Percentiles rank a stretch among this genome's conserved stretches.
These are phyloP conservation scores for Blastocystis sp. DNA, from an alignment of 352 stramenopile species.

Conservation along the genomic window DNA sequence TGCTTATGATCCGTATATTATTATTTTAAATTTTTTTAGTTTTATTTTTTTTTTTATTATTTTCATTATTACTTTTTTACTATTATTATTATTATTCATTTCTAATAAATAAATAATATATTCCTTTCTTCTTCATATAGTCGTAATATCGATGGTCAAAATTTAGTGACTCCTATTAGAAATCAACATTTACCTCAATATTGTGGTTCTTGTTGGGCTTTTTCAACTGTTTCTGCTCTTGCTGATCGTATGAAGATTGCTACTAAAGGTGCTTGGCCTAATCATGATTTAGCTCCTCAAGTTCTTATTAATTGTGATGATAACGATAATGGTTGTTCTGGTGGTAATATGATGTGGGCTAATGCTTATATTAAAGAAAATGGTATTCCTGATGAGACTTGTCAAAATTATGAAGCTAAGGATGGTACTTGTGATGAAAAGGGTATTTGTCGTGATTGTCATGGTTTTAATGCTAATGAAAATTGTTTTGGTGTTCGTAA, in stretches of 20 bases:
- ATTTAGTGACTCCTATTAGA: conserved; percentile 79
- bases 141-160: conserved; percentile 68
- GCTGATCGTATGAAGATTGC: conserved; percentile 45
- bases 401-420: conserved; percentile 70
- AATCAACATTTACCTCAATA: conserved; percentile 92
- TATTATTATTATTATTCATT: too few relatives aligned
- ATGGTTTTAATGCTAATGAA: conserved; percentile 45
- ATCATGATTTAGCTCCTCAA: conserved; percentile 59
- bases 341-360: conserved; percentile 64
- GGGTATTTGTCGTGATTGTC: conserved; percentile 75
- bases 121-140: neutral
- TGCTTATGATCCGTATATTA: conserved; percentile 55
- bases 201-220: conserved; percentile 65
- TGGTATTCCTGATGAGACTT: conserved; percentile 74
- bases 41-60: too few relatives aligned
- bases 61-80: too few relatives aligned
- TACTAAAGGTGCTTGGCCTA: conserved; percentile 41
- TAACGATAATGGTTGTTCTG: conserved; percentile 66
- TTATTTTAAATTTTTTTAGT: too few relatives aligned
- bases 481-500: conserved; percentile 61
- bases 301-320: conserved; percentile 60
- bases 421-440: conserved; percentile 58
- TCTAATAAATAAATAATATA: too few relatives aligned
- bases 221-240: conserved; percentile 45
- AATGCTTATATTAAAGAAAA: conserved; percentile 73